These are phyloP conservation scores for Leishmania martiniquensis DNA, from an alignment of 208 protist species.

Conservation along the genomic window DNA sequence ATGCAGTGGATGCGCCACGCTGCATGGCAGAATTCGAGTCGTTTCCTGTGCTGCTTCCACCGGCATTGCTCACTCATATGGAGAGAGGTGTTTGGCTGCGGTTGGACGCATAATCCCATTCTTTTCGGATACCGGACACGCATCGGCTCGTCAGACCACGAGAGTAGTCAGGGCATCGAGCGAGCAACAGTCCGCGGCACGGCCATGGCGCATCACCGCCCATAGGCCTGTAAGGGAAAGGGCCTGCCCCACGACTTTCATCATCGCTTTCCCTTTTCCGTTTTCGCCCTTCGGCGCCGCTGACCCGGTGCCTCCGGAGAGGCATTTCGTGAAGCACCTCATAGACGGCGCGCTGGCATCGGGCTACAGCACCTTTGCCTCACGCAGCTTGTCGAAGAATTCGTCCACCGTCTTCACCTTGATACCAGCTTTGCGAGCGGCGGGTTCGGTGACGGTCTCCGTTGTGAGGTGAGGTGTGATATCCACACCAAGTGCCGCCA, in stretches of 20 bases:
- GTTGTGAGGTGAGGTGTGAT: constrained; percentile 67
- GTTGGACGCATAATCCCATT: not conserved
- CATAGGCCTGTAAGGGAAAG: not conserved
- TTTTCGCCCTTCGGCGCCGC: no score
- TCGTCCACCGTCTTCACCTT: constrained; percentile 93
- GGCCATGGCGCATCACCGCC: not conserved
- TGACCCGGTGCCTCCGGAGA: not conserved
- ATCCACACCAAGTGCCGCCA: constrained; percentile 85
- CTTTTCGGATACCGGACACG: not conserved
- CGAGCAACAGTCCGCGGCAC: not conserved
- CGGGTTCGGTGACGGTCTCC: constrained; percentile 83
- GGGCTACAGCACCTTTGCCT: constrained; percentile 86
- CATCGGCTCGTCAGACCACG: not conserved
- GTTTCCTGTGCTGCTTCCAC: not conserved
- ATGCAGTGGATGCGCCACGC: not conserved
- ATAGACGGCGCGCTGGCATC: no score
- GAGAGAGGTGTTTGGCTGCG: not conserved
- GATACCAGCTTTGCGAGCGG: constrained; percentile 81
- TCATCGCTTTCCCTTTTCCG: not conserved
- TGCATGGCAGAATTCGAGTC: not conserved
- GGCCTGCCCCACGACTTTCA: not conserved
- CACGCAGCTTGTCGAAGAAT: constrained; percentile 92
- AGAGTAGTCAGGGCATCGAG: not conserved
- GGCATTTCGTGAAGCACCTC: not conserved
- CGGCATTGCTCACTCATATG: not conserved